Percentiles rank a stretch among this genome's conserved stretches.
Conservation (phyloP, 2,329 filamentous ascomycete genomes). For the Microsporum ferrugineum region DNA sequence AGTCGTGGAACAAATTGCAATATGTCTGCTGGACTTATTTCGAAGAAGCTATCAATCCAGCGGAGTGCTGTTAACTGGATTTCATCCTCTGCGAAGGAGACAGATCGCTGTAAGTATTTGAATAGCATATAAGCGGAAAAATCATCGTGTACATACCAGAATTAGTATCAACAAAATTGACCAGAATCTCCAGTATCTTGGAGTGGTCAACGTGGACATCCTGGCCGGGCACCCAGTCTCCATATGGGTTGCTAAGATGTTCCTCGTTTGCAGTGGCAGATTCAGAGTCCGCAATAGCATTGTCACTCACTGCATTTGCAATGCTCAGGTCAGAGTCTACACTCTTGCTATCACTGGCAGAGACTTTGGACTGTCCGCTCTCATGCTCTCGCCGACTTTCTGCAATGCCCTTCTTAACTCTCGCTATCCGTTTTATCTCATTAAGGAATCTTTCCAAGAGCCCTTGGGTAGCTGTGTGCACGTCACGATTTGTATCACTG, state of each 20-base stretch:
- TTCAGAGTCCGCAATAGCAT: slow-evolving; percentile 42
- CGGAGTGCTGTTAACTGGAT: slow-evolving; percentile 80
- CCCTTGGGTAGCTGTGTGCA: slow-evolving; percentile 84
- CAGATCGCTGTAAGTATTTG: slow-evolving; percentile 11
- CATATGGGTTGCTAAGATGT: slow-evolving; percentile 54
- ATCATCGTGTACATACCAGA: slow-evolving; percentile 43
- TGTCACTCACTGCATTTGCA: slow-evolving; percentile 39
- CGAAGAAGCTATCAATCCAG: slow-evolving; percentile 94
- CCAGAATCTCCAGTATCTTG: slow-evolving; percentile 81
- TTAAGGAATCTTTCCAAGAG: slow-evolving; percentile 80
- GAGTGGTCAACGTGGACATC: slow-evolving; percentile 91
- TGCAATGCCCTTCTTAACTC: slow-evolving; percentile 80
- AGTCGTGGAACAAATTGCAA: slow-evolving; percentile 88
- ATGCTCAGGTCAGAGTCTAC: slow-evolving; percentile 39
- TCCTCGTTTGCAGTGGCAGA: slow-evolving; percentile 44
- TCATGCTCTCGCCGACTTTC: slow-evolving; percentile 64
- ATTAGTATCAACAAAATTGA: slow-evolving; percentile 74
- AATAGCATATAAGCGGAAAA: neutral
- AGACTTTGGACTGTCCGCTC: slow-evolving; percentile 57
- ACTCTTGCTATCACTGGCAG: slow-evolving; percentile 58
- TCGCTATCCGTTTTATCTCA: slow-evolving; percentile 89
- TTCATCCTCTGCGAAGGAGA: slow-evolving; percentile 59
- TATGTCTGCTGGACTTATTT: slow-evolving; percentile 95
- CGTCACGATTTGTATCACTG: slow-evolving; percentile 80
- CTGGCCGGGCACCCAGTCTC: slow-evolving; percentile 94